Evolutionary conservation across 2,329 filamentous ascomycete genomes (phyloP).

Genomic region (Aureobasidium sp.): DNA sequence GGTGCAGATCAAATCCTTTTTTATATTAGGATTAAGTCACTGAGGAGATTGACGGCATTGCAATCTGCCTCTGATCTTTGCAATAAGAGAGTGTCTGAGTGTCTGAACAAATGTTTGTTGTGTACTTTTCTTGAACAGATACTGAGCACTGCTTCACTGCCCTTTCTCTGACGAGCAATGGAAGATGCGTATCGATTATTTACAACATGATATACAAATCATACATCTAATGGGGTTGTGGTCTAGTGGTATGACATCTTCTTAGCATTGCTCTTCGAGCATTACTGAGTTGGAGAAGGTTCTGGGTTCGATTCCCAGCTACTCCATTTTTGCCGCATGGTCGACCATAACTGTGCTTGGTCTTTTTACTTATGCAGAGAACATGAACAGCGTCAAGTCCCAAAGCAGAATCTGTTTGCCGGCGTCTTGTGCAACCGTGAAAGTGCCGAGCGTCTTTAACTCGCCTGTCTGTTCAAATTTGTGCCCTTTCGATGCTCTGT

Average conservation of each 20-base stretch:
- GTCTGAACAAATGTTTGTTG: too few species aligned
- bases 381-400: not conserved
- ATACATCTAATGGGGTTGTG: not conserved
- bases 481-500: not conserved
- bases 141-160: too few species aligned
- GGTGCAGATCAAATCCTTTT: too few species aligned
- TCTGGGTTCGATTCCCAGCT: constrained; percentile 15
- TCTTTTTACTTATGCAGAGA: not conserved
- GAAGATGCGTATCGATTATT: too few species aligned
- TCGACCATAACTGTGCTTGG: not conserved
- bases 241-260: constrained; percentile 15
- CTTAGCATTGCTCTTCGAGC: constrained; percentile 12
- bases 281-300: constrained; percentile 12
- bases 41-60: too few species aligned
- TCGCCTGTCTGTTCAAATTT: not conserved
- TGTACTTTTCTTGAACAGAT: too few species aligned
- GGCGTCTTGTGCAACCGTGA: not conserved
- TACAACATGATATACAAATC: too few species aligned
- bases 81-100: too few species aligned
- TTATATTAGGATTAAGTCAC: too few species aligned
- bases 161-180: too few species aligned
- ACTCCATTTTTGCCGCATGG: not conserved
- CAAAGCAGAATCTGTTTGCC: not conserved
- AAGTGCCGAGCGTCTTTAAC: not conserved
- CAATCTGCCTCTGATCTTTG: too few species aligned